Evolutionary conservation across 139 green algal genomes (phyloP).

Genomic region (Zygnema cylindricum): DNA sequence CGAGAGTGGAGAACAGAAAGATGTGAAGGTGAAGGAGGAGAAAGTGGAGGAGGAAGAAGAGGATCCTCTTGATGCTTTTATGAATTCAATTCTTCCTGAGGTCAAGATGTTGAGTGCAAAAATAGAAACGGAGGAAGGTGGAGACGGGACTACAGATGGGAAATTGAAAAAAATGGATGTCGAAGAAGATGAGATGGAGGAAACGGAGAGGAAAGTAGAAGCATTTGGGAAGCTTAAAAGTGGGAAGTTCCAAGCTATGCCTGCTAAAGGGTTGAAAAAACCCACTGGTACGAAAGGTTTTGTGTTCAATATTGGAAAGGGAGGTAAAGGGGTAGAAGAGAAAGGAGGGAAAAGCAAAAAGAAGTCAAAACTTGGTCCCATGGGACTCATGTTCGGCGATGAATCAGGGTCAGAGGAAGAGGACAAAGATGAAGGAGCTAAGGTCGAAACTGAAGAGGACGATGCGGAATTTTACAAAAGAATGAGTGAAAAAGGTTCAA

Average conservation of each 20-base stretch:
- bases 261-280: conserved; percentile 37
- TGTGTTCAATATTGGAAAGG: neutral
- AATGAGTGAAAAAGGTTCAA: conserved; percentile 80
- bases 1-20: neutral
- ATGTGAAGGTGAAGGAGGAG: conserved; percentile 22
- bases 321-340: conserved; percentile 37
- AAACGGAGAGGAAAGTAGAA: neutral
- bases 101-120: neutral
- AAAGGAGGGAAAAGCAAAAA: neutral
- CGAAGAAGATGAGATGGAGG: conserved; percentile 30
- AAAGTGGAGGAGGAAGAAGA: conserved; percentile 24
- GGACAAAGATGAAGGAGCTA: conserved; percentile 44
- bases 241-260: conserved; percentile 26
- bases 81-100: conserved; percentile 7
- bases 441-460: conserved; percentile 57
- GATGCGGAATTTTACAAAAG: conserved; percentile 65
- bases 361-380: conserved; percentile 32
- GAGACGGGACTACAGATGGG: conserved; percentile 10
- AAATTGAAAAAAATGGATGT: conserved; percentile 39
- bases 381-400: neutral
- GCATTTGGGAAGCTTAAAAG: conserved; percentile 7
- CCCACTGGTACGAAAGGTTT: conserved; percentile 50
- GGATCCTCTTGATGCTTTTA: neutral
- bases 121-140: conserved; percentile 15
- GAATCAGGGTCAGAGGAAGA: conserved; percentile 27